phyloP scores from a whole-genome alignment of 192 early-diverging fungal species.

The Lobosporangium transversale region DNA sequence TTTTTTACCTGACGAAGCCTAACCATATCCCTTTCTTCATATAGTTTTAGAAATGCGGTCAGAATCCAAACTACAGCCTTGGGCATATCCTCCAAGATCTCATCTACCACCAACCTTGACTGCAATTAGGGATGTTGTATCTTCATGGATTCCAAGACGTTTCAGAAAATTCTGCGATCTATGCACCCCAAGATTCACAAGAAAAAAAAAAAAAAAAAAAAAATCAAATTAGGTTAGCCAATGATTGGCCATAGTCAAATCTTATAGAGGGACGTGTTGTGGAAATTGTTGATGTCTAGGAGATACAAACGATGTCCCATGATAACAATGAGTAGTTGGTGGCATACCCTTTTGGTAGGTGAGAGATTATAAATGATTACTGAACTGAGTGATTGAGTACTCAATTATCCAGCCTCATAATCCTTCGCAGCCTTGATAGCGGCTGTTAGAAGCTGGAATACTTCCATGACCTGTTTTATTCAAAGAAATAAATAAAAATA shows the following conservation, averaged over 20 bases:
- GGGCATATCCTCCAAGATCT: conserved; percentile 54
- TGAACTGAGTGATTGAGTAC: conserved; percentile 64
- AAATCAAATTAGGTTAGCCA: too few species aligned
- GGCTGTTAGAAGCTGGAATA: conserved; percentile 62
- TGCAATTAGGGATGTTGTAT: conserved; percentile 54
- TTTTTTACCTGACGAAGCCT: conserved; percentile 59
- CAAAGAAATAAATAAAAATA: too few species aligned
- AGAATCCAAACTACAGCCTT: conserved; percentile 52
- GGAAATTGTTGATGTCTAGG: neutral
- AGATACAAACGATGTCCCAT: neutral
- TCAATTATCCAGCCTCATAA: conserved; percentile 56
- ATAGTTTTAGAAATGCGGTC: conserved; percentile 51
- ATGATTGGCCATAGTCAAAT: neutral
- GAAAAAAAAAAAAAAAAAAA: conserved; percentile 16
- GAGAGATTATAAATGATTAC: conserved; percentile 70
- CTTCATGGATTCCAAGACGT: conserved; percentile 62
- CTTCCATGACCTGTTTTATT: conserved; percentile 62
- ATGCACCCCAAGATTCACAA: neutral
- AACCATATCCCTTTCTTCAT: conserved; percentile 53
- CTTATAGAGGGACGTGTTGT: too few species aligned
- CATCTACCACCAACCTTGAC: conserved; percentile 58
- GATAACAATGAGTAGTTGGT: neutral
- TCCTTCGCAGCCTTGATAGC: conserved; percentile 61
- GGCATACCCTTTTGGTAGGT: conserved; percentile 61
- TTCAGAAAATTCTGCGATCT: conserved; percentile 66